phyloP scores from a whole-genome alignment of 208 protist species.

The Leptomonas pyrrhocoris region DNA sequence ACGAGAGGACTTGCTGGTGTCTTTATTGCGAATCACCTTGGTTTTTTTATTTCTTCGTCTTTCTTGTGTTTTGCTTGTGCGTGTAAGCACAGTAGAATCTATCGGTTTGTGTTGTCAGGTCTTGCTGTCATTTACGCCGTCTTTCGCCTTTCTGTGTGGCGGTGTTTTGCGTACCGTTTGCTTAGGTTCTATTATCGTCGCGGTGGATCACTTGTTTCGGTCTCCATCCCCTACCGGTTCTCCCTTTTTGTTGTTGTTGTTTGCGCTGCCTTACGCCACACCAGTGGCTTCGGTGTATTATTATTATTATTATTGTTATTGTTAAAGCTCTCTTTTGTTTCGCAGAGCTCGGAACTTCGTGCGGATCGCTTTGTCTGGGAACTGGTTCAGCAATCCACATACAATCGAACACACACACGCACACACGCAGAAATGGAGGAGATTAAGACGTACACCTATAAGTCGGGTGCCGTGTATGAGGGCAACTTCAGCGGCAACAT shows the following conservation, averaged over 20 bases:
- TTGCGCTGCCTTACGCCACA: too few relatives aligned
- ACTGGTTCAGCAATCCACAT: too few relatives aligned
- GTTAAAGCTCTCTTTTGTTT: neutral
- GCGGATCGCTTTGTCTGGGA: too few relatives aligned
- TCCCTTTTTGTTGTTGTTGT: too few relatives aligned
- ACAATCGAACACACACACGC: too few relatives aligned
- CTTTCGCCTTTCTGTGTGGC: neutral
- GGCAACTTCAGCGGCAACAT: constrained; percentile 79
- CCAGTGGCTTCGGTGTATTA: too few relatives aligned
- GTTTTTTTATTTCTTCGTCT: too few relatives aligned
- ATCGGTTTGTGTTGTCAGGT: neutral
- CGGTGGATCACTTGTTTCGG: neutral
- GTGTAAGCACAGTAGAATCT: neutral
- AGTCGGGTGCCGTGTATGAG: constrained; percentile 88
- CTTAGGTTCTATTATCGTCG: neutral
- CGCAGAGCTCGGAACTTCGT: too few relatives aligned
- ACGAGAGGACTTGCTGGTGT: too few relatives aligned
- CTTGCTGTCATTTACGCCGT: neutral
- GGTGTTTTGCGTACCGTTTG: neutral
- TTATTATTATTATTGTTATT: neutral
- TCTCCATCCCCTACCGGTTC: neutral
- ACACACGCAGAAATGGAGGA: constrained; percentile 44
- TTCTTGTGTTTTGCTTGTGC: too few relatives aligned
- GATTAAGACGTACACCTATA: constrained; percentile 84
- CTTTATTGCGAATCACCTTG: too few relatives aligned